Evolutionary conservation across 208 protist genomes (phyloP), one percentile per base, ranked within the genome.

Genomic region (Acanthamoeba healyi): DNA sequence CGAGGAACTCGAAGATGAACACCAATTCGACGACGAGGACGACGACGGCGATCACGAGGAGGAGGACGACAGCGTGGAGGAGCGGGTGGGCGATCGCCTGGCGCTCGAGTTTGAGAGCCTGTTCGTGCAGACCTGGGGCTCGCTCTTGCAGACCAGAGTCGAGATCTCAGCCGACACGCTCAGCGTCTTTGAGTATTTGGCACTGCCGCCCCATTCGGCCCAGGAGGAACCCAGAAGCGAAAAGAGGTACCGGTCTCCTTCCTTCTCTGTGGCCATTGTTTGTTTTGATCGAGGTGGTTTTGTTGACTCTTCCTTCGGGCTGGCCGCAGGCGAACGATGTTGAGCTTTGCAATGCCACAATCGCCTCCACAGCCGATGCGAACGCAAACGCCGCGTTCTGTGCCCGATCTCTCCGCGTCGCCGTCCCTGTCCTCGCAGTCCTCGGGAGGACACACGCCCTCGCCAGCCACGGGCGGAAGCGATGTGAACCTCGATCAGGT

Each of bases 41-140:
- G 63, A 72, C 3, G n/a, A 65, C 58, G 58, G n/a, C 58, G 58
- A n/a, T n/a, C n/a, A n/a, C n/a, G 58, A 65, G 44, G 44, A 49
- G 2, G 74, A 56, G 26, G 79, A 54, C 24, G 79, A 32, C 14
- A 42, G 79, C 42, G 32, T 61, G 24, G 44, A 36, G 24, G 32
- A 87, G n/a, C 79, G 79, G 3, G 51, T 91, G 54, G 51, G 84
- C 84, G 58, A 91, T 26, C 84, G 58, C 44, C 38, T 91, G 12
- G n/a, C 77, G 42, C 17, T 86, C 26, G 77, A 86, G 46, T 86
- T 86, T 9, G 46, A 58, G 29, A 40, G 77, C 77, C 77, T 86
- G 46, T 58, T 49, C 44, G 44, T 38, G 5, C 77, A 86, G 46
- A 40, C 46, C 14, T 86, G 77, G 77, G 32, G 77, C 77, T 86